phyloP scores from a whole-genome alignment of 345 rosid genomes.

The Rhizophora apiculata region DNA sequence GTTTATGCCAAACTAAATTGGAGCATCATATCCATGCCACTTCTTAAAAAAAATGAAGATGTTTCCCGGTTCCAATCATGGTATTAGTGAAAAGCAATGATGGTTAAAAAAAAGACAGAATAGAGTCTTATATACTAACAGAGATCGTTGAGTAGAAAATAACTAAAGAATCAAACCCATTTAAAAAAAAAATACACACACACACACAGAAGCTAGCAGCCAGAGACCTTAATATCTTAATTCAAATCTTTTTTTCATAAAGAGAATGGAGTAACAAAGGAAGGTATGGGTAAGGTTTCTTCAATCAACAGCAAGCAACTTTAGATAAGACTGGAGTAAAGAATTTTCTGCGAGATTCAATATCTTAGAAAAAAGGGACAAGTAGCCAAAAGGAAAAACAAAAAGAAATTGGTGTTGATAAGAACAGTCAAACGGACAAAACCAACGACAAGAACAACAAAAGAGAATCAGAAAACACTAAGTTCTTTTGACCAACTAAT shows the following conservation, averaged over 20 bases:
- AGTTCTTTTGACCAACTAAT: background rate
- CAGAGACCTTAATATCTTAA: slow-evolving; percentile 18
- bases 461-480: background rate
- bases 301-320: slow-evolving; percentile 26
- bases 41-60: slow-evolving; percentile 16
- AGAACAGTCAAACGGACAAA: background rate
- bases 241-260: background rate
- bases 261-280: slow-evolving; percentile 26
- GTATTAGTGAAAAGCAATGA: too few relatives aligned
- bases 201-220: slow-evolving; percentile 21
- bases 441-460: slow-evolving; percentile 13
- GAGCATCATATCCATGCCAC: slow-evolving; percentile 5
- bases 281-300: slow-evolving; percentile 31
- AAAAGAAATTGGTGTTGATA: background rate
- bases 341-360: too few relatives aligned
- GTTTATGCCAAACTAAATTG: slow-evolving; percentile 22
- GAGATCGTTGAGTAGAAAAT: slow-evolving; percentile 30
- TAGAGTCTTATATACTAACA: too few relatives aligned
- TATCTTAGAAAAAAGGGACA: too few relatives aligned
- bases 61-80: slow-evolving; percentile 43
- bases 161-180: slow-evolving; percentile 32
- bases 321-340: slow-evolving; percentile 9
- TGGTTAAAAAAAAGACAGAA: too few relatives aligned
- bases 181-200: slow-evolving; percentile 23
- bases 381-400: background rate